phyloP scores from a whole-genome alignment of 1,284 basidiomycete species.

The Laetiporus sulphureus region DNA sequence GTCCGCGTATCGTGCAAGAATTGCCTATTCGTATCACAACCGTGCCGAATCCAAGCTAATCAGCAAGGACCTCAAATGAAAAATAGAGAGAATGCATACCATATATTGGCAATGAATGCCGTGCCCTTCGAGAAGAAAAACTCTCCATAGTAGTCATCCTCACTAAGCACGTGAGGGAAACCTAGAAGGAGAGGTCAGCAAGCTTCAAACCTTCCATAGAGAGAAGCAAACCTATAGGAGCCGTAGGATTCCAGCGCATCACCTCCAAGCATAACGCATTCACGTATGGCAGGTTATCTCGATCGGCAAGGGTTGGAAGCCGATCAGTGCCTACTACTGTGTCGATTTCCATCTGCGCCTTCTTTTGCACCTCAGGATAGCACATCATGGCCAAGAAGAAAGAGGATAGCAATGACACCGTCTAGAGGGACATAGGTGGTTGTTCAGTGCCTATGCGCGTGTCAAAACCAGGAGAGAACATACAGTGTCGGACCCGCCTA shows the following conservation, averaged over 20 bases:
- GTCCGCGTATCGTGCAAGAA: conserved; percentile 24
- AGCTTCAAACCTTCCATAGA: background rate
- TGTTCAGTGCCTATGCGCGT: background rate
- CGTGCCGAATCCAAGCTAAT: background rate
- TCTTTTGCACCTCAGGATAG: conserved; percentile 25
- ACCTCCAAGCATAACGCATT: conserved; percentile 26
- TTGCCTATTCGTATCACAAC: conserved; percentile 14
- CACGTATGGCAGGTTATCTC: conserved; percentile 25
- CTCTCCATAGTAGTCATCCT: conserved; percentile 25
- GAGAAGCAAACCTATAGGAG: conserved; percentile 17
- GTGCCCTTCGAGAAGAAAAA: conserved; percentile 26
- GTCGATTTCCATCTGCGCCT: conserved; percentile 28
- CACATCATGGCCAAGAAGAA: conserved; percentile 28
- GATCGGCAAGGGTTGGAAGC: conserved; percentile 26
- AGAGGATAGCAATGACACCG: conserved; percentile 21
- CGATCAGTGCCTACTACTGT: conserved; percentile 22
- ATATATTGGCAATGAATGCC: conserved; percentile 22
- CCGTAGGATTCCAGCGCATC: conserved; percentile 24
- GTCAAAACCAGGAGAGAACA: conserved; percentile 1
- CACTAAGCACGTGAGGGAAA: conserved; percentile 20
- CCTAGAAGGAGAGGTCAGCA: conserved; percentile 6
- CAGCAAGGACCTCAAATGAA: background rate
- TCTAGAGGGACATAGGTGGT: conserved; percentile 12
- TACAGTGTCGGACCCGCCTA: conserved; percentile 26
- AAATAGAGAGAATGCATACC: conserved; percentile 7